phyloP scores from a whole-genome alignment of 345 rosid genomes.

The Eucalyptus rudis region DNA sequence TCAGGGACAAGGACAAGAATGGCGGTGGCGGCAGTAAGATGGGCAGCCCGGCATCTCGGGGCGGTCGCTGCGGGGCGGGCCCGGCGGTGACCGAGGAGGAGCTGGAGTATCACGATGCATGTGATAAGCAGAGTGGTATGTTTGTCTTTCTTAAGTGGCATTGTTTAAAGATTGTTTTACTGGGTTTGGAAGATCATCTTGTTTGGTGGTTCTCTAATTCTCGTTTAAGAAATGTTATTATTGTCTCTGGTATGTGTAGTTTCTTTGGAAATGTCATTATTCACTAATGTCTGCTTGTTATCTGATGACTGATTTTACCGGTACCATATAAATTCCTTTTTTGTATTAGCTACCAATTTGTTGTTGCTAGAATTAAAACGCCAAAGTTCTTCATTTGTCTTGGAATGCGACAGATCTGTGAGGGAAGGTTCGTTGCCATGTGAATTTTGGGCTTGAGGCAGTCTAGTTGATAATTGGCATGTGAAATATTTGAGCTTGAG shows the following conservation, averaged over 20 bases:
- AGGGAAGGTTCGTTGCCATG: neutral
- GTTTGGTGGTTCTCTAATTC: neutral
- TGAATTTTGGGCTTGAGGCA: neutral
- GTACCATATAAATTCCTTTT: neutral
- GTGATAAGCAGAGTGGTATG: conserved; percentile 38
- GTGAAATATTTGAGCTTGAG: neutral
- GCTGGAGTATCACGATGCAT: conserved; percentile 35
- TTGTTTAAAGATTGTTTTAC: neutral
- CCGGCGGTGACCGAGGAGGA: conserved; percentile 38
- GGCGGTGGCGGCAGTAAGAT: neutral
- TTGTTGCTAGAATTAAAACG: neutral
- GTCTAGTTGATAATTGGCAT: neutral
- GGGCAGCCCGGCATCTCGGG: neutral
- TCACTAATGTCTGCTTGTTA: neutral
- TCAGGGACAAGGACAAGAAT: conserved; percentile 36
- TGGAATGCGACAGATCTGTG: neutral
- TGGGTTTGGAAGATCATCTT: neutral
- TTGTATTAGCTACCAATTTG: neutral
- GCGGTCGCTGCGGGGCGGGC: neutral
- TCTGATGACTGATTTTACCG: neutral
- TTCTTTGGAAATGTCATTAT: neutral
- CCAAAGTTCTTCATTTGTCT: neutral
- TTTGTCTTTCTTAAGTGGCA: neutral
- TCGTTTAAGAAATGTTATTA: neutral
- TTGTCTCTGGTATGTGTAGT: neutral